A percentile compares a stretch with the other conserved stretches of the same genome.
These are phyloP conservation scores for Fusarium zealandicum DNA, from an alignment of 2,329 filamentous ascomycete genomes.

Conservation along the genomic window DNA sequence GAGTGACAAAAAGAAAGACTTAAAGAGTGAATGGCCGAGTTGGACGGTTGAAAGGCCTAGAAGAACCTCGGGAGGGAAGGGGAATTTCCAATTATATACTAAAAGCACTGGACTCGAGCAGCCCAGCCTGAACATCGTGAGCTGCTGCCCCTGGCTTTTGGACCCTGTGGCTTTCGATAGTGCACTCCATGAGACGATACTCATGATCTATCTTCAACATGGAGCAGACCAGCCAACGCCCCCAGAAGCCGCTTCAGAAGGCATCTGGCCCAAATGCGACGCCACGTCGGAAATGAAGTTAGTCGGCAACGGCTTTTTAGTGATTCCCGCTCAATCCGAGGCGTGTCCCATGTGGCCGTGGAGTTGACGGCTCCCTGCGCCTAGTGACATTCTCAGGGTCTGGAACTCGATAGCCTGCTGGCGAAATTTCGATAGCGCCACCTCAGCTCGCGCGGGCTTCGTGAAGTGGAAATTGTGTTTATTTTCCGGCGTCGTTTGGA, in stretches of 20 bases:
- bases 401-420: neutral
- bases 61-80: too few species aligned
- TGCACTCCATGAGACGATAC: too few species aligned
- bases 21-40: neutral
- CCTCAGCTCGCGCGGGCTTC: neutral
- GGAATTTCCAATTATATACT: too few species aligned
- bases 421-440: slow-evolving; percentile 3
- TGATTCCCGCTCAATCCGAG: neutral
- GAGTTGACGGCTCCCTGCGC: neutral
- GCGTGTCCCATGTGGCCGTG: too few species aligned
- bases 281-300: slow-evolving; percentile 1
- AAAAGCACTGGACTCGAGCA: too few species aligned
- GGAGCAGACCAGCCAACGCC: neutral
- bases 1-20: neutral
- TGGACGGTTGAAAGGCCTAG: neutral
- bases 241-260: neutral
- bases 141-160: too few species aligned
- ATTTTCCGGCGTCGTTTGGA: too few species aligned
- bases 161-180: neutral
- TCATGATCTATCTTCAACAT: too few species aligned
- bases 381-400: neutral
- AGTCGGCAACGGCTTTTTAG: neutral
- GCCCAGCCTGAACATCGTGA: too few species aligned
- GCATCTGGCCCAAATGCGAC: neutral
- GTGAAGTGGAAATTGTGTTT: too few species aligned